These are phyloP conservation scores for Penicillium digitatum DNA, from an alignment of 2,329 filamentous ascomycete genomes.

Conservation along the genomic window DNA sequence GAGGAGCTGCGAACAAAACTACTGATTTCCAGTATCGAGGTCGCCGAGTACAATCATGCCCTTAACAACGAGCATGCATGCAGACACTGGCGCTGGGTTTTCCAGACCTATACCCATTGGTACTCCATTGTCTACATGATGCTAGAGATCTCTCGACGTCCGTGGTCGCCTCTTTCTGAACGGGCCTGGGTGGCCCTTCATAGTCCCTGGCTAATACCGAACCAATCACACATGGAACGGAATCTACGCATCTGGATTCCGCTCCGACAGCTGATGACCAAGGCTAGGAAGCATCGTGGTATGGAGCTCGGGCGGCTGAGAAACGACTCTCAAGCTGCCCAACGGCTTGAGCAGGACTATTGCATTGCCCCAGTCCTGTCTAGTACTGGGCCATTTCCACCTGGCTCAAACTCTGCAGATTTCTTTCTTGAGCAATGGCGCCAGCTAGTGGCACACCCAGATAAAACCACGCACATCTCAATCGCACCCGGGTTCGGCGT, in stretches of 20 bases:
- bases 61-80: slow-evolving; percentile 51
- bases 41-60: slow-evolving; percentile 50
- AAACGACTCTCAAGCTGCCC: slow-evolving; percentile 23
- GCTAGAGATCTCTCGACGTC: slow-evolving; percentile 48
- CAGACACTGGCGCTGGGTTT: slow-evolving; percentile 56
- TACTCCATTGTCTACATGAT: slow-evolving; percentile 56
- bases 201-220: slow-evolving; percentile 40
- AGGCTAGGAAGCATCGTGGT: slow-evolving; percentile 32
- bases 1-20: slow-evolving; percentile 36
- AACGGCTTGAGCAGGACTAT: slow-evolving; percentile 10
- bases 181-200: slow-evolving; percentile 49
- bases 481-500: no score
- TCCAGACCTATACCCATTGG: slow-evolving; percentile 59
- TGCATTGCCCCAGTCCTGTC: slow-evolving; percentile 17
- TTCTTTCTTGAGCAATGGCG: slow-evolving; percentile 31
- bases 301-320: slow-evolving; percentile 31
- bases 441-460: slow-evolving; percentile 18
- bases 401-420: slow-evolving; percentile 13
- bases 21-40: slow-evolving; percentile 39
- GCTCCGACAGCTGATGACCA: slow-evolving; percentile 30
- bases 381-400: slow-evolving; percentile 27
- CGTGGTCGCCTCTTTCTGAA: slow-evolving; percentile 48
- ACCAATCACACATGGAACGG: slow-evolving; percentile 28
- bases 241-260: slow-evolving; percentile 36
- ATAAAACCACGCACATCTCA: no score